phyloP scores from a whole-genome alignment of 148 eudicot genomes.

The Bassia scoparia region DNA sequence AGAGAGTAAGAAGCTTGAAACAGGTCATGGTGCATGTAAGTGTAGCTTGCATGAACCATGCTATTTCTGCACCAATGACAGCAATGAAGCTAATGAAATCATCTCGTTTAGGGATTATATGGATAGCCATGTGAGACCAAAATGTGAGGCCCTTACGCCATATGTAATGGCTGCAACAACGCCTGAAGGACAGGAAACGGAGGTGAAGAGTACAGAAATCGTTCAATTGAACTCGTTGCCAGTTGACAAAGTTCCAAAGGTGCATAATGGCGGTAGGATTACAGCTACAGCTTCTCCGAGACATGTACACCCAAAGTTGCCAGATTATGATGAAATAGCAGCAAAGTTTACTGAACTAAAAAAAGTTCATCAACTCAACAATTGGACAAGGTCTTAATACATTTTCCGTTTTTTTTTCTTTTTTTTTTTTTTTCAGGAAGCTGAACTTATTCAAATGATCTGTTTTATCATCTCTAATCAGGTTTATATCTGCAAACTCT shows the following conservation, averaged over 20 bases:
- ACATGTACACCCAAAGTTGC: conserved; percentile 76
- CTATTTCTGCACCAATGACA: conserved; percentile 18
- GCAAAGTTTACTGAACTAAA: conserved; percentile 56
- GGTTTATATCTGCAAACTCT: not conserved
- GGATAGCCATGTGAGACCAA: conserved; percentile 6
- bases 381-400: not conserved
- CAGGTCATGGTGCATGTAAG: not conserved
- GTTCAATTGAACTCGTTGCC: conserved; percentile 34
- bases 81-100: conserved; percentile 3
- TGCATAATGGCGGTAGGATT: conserved; percentile 2
- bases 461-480: not conserved
- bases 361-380: conserved; percentile 36
- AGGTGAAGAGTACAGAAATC: conserved; percentile 14
- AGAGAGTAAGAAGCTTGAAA: not conserved
- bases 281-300: conserved; percentile 21
- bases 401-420: too few species aligned
- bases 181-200: conserved; percentile 32
- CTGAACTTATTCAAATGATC: too few species aligned
- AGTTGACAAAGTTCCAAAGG: conserved; percentile 5
- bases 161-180: conserved; percentile 35
- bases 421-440: too few species aligned
- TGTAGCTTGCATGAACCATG: conserved; percentile 40
- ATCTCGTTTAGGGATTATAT: not conserved
- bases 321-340: conserved; percentile 70
- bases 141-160: not conserved